A percentile compares a stretch with the other conserved stretches of the same genome.
Evolutionary conservation across 495 filamentous ascomycete species (phyloP).

Genomic region (Hypomontagnella submonticulosa): DNA sequence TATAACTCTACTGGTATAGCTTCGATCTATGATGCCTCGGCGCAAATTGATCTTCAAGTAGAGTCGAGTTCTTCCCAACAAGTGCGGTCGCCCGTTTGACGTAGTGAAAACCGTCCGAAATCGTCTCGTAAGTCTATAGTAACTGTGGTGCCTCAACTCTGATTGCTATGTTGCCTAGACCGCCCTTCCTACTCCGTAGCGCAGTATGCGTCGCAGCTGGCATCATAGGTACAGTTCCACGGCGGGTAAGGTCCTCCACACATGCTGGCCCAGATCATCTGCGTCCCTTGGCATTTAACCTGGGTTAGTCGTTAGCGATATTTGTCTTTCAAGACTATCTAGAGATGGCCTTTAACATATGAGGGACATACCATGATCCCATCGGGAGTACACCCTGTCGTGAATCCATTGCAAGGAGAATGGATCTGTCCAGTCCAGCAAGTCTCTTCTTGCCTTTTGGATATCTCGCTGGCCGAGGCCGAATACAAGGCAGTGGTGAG

Average conservation of each 20-base stretch:
- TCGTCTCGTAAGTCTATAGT: too few relatives aligned
- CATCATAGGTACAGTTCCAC: conserved; percentile 29
- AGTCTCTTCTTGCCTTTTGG: neutral
- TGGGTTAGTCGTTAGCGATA: conserved; percentile 14
- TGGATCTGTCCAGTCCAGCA: conserved; percentile 36
- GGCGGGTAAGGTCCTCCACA: conserved; percentile 8
- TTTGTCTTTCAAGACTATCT: neutral
- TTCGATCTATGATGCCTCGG: too few relatives aligned
- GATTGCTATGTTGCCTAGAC: neutral
- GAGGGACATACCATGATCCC: conserved; percentile 32
- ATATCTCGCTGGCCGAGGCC: conserved; percentile 9
- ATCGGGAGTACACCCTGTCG: conserved; percentile 26
- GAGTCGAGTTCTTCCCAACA: too few relatives aligned
- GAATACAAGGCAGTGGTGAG: conserved; percentile 20
- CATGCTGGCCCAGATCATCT: conserved; percentile 26
- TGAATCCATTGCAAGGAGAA: conserved; percentile 19
- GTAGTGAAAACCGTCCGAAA: too few relatives aligned
- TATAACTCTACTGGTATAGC: too few relatives aligned
- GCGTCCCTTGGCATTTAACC: conserved; percentile 28
- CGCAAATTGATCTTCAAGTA: too few relatives aligned
- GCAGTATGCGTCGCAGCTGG: conserved; percentile 29
- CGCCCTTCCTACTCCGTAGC: neutral
- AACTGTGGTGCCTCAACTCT: neutral
- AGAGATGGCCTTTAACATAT: neutral
- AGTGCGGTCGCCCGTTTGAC: too few relatives aligned